Evolutionary conservation across 108 stramenopile genomes (phyloP), one percentile per base, ranked within the genome.

Genomic region (Pinguiococcus pyrenoidosus): DNA sequence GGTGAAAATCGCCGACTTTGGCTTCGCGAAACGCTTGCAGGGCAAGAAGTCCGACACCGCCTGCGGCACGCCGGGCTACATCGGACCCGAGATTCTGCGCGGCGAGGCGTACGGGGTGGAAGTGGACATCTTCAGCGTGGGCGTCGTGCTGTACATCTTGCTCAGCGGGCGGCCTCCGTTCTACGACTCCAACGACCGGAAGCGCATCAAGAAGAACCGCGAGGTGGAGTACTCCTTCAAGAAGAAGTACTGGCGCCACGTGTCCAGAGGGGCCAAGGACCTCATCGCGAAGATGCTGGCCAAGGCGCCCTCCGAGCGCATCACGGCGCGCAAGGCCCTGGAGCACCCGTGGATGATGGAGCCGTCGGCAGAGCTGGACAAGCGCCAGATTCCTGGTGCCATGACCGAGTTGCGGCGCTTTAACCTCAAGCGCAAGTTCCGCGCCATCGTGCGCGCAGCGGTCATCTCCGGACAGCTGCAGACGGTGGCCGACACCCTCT

Each of bases 1-100:
- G 7, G 76, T 92, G 44, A 92, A 92, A 64, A 76, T 92, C 58
- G 84, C 83, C 12, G 90, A 92, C 64, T 92, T 92, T 71, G 90
- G 90, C 20, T 84, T 88, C 54, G 85, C 87, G 18, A 83, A 84
- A 58, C 68, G n/a, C 46, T 72, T 78, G 0, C n/a, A 40, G 7
- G 21, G 34, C 51, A 12, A 29, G 21, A 28, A 18, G 9, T 37
- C 14, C 9, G 39, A 41, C 20, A 82, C 80, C 9, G 78, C 81
- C 39, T 83, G 81, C 48, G 90, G 90, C 12, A 92, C 90, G 28
- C 83, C 83, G 38, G 72, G 37, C 37, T 64, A 56, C 29, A 36
- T 46, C 16, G 58, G 47, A 4, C 37, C 62, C 18, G 62, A 64
- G 47, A 49, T 64, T 3, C 36, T 64, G 12, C 6, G 33, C 9